These are phyloP conservation scores for Microsporum audouinii DNA, from an alignment of 2,329 filamentous ascomycete species.

Conservation along the genomic window DNA sequence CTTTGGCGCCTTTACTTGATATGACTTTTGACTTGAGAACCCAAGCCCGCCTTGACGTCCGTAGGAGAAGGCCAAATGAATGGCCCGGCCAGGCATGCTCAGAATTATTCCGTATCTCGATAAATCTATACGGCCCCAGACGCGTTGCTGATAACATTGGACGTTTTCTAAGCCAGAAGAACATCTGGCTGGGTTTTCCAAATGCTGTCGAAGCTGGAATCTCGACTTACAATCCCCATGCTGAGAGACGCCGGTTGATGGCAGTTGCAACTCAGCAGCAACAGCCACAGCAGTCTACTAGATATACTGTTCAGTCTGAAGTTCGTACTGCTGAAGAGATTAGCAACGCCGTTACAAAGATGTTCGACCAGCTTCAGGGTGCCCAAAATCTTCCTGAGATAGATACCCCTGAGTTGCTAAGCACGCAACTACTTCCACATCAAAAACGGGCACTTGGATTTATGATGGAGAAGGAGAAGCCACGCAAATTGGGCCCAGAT, in stretches of 20 bases:
- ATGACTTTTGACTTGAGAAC: conserved; percentile 54
- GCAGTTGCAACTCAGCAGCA: conserved; percentile 16
- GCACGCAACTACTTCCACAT: conserved; percentile 63
- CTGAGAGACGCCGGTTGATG: conserved; percentile 33
- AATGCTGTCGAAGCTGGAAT: conserved; percentile 56
- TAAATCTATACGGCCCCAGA: conserved; percentile 70
- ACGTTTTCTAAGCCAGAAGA: conserved; percentile 51
- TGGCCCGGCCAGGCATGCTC: conserved; percentile 52
- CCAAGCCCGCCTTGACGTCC: conserved; percentile 57
- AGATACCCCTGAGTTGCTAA: conserved; percentile 52
- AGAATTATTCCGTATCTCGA: conserved; percentile 49
- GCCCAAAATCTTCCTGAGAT: conserved; percentile 64
- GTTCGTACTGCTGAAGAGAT: conserved; percentile 73
- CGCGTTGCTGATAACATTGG: conserved; percentile 56
- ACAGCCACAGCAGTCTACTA: conserved; percentile 10
- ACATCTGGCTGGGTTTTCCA: conserved; percentile 56
- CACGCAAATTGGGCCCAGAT: conserved; percentile 45
- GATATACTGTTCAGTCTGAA: conserved; percentile 26
- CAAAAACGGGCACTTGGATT: conserved; percentile 86
- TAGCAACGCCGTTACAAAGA: conserved; percentile 66
- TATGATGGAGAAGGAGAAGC: conserved; percentile 66
- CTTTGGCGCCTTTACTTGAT: conserved; percentile 63
- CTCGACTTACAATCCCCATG: conserved; percentile 67
- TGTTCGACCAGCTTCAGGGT: conserved; percentile 75
- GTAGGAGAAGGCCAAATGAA: conserved; percentile 54